These are phyloP conservation scores for Erodium trifolium DNA, from an alignment of 441 rosid species.

Conservation along the genomic window DNA sequence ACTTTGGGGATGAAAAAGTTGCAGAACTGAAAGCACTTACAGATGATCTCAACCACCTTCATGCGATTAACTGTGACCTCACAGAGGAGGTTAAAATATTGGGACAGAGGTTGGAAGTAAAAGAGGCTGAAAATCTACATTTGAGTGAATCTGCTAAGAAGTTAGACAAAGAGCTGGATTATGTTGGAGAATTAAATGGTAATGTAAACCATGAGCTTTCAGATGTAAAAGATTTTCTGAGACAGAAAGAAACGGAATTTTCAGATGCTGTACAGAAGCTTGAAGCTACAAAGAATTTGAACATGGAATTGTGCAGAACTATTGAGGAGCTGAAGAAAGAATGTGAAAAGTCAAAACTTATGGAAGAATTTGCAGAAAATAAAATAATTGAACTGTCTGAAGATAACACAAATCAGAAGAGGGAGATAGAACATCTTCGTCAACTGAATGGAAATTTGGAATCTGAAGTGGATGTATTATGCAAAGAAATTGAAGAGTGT, in stretches of 20 bases:
- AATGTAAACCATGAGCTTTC: conserved; percentile 43
- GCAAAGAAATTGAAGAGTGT: conserved; percentile 44
- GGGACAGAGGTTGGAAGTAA: conserved; percentile 40
- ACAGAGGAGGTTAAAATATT: conserved; percentile 37
- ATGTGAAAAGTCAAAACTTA: conserved; percentile 39
- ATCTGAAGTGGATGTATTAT: conserved; percentile 36
- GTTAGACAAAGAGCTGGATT: conserved; percentile 46
- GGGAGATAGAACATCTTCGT: conserved; percentile 45
- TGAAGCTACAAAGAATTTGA: conserved; percentile 38
- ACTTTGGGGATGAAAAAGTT: conserved; percentile 50
- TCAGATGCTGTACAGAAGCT: conserved; percentile 54
- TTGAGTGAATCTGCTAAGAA: conserved; percentile 43
- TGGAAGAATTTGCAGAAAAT: conserved; percentile 34
- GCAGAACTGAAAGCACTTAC: conserved; percentile 43
- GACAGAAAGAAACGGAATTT: conserved; percentile 46
- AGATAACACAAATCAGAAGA: conserved; percentile 33
- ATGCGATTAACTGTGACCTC: conserved; percentile 28
- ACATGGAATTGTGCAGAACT: conserved; percentile 37
- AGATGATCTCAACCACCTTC: conserved; percentile 33
- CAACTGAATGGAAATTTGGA: conserved; percentile 46
- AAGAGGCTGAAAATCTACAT: conserved; percentile 42
- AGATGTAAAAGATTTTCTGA: conserved; percentile 45
- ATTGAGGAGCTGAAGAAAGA: conserved; percentile 56
- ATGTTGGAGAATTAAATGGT: conserved; percentile 43
- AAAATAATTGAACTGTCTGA: conserved; percentile 35